Conservation (phyloP, 805 yeast genomes). For the Kazachstania martiniae region DNA sequence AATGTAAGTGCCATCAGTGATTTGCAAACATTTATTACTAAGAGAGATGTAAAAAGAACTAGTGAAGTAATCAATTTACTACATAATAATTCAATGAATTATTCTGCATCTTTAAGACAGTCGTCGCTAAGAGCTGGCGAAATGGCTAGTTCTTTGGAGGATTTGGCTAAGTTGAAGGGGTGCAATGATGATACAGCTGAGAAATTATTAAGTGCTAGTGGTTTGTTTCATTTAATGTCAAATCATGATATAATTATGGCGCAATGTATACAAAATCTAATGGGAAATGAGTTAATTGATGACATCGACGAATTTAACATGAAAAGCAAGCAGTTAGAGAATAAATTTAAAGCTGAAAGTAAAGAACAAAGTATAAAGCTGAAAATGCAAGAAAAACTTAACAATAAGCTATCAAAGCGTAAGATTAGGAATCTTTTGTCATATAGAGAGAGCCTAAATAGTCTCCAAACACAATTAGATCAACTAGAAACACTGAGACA, state of each 20-base stretch:
- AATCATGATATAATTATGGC: slow-evolving; percentile 69
- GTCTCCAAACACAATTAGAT: slow-evolving; percentile 64
- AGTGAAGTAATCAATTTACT: slow-evolving; percentile 37
- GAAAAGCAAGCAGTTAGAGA: slow-evolving; percentile 39
- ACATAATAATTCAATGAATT: slow-evolving; percentile 39
- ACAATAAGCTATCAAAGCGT: slow-evolving; percentile 45
- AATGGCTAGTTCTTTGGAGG: slow-evolving; percentile 62
- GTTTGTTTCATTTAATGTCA: slow-evolving; percentile 63
- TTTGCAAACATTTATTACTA: slow-evolving; percentile 48
- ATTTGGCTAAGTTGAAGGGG: slow-evolving; percentile 51
- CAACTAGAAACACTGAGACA: slow-evolving; percentile 68
- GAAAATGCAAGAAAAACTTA: slow-evolving; percentile 50
- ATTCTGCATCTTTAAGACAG: slow-evolving; percentile 29
- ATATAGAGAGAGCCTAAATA: slow-evolving; percentile 56
- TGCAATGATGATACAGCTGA: slow-evolving; percentile 44
- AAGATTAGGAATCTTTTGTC: slow-evolving; percentile 55
- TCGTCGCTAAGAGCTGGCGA: slow-evolving; percentile 50
- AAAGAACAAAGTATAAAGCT: slow-evolving; percentile 41
- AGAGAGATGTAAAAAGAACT: slow-evolving; percentile 45
- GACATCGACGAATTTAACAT: slow-evolving; percentile 36
- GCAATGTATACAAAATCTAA: slow-evolving; percentile 40
- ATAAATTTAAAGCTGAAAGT: slow-evolving; percentile 42
- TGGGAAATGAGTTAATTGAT: slow-evolving; percentile 41
- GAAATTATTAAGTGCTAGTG: slow-evolving; percentile 62
- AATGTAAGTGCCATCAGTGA: slow-evolving; percentile 41